A percentile compares a stretch with the other conserved stretches of the same genome.
phyloP scores from a whole-genome alignment of 1,284 basidiomycete genomes.

The Boletus semigastroideus region DNA sequence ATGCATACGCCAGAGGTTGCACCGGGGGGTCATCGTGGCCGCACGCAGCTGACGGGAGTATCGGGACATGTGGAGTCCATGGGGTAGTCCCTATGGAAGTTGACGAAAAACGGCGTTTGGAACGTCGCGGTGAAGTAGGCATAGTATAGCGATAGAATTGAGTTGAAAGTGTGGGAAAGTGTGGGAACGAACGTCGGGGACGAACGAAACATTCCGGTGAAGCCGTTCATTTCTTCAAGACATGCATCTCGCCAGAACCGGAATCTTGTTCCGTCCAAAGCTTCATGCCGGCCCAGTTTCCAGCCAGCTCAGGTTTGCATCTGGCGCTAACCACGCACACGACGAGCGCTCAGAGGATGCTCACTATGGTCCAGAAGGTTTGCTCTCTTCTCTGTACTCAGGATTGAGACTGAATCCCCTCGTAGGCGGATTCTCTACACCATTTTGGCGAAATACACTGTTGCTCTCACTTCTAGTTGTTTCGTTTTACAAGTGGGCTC shows the following conservation, averaged over 20 bases:
- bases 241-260: constrained; percentile 36
- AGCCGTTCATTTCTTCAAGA: neutral
- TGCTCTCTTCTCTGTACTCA: constrained; percentile 17
- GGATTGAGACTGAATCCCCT: constrained; percentile 7
- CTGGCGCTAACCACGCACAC: constrained; percentile 36
- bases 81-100: constrained; percentile 25
- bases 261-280: constrained; percentile 33
- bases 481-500: constrained; percentile 66
- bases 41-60: constrained; percentile 13
- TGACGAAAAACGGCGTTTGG: constrained; percentile 34
- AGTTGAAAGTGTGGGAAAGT: constrained; percentile 20
- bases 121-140: constrained; percentile 34
- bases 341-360: constrained; percentile 40
- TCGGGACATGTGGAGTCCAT: constrained; percentile 22
- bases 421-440: constrained; percentile 51
- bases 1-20: constrained; percentile 53
- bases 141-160: constrained; percentile 23
- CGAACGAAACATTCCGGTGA: neutral
- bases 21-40: constrained; percentile 14
- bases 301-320: constrained; percentile 40
- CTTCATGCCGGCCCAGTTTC: constrained; percentile 14
- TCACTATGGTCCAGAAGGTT: constrained; percentile 61
- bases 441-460: constrained; percentile 62
- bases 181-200: neutral
- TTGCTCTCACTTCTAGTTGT: constrained; percentile 47